Evolutionary conservation across 2,329 filamentous ascomycete genomes (phyloP).

Genomic region (Aspergillus sp.): DNA sequence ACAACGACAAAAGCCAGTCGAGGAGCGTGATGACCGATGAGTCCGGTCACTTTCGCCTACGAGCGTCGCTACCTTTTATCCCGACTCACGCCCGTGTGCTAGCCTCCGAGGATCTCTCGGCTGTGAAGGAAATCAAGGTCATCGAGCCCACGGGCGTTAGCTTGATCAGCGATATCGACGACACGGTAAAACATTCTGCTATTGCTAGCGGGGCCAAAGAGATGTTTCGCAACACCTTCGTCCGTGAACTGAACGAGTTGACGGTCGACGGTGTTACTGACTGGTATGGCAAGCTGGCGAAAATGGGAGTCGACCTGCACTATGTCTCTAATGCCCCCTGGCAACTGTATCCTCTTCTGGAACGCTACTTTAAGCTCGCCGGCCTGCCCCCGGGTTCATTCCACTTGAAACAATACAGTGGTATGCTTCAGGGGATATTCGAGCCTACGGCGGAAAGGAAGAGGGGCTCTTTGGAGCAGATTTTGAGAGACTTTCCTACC

Average conservation of each 20-base stretch:
- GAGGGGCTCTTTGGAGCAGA: slow-evolving; percentile 79
- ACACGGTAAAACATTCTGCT: slow-evolving; percentile 94
- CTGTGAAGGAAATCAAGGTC: slow-evolving; percentile 73
- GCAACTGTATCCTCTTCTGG: slow-evolving; percentile 90
- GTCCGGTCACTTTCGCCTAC: slow-evolving; percentile 80
- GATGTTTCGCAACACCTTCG: slow-evolving; percentile 95
- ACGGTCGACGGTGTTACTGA: slow-evolving; percentile 83
- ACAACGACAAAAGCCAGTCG: slow-evolving; percentile 77
- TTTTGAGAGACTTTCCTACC: slow-evolving; percentile 85
- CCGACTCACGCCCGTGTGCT: slow-evolving; percentile 87
- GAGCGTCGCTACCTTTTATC: slow-evolving; percentile 81
- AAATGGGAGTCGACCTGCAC: slow-evolving; percentile 83
- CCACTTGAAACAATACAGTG: slow-evolving; percentile 92
- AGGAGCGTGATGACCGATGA: slow-evolving; percentile 83
- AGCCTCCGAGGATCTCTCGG: slow-evolving; percentile 80
- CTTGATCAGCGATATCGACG: slow-evolving; percentile 95
- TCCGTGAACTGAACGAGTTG: slow-evolving; percentile 78
- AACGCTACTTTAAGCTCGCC: slow-evolving; percentile 78
- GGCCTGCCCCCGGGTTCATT: slow-evolving; percentile 85
- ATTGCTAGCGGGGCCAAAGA: slow-evolving; percentile 85
- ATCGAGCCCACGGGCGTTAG: slow-evolving; percentile 80
- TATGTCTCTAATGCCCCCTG: slow-evolving; percentile 99
- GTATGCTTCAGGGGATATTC: slow-evolving; percentile 97
- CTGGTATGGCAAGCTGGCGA: slow-evolving; percentile 79
- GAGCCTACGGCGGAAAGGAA: slow-evolving; percentile 96